phyloP scores from a whole-genome alignment of 495 filamentous ascomycete genomes.

The Terfezia claveryi region DNA sequence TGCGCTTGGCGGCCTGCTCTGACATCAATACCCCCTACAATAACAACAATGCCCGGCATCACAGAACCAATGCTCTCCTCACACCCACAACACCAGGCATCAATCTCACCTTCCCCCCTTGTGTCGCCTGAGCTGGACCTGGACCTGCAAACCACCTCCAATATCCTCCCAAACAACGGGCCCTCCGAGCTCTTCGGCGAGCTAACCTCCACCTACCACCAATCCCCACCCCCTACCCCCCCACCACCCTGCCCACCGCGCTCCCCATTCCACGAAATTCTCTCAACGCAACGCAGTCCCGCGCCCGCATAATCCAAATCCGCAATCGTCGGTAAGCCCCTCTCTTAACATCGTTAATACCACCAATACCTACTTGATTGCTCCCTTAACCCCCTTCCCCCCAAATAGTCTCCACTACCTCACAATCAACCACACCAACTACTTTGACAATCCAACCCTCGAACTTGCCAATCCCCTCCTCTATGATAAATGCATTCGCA shows the following conservation, averaged over 20 bases:
- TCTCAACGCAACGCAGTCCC: not conserved
- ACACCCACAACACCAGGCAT: not conserved
- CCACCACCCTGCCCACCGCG: not conserved
- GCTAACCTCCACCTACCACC: not conserved
- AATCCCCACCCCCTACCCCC: not conserved
- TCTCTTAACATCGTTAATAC: not conserved
- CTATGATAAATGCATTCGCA: slow-evolving; percentile 54
- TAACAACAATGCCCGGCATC: too few relatives aligned
- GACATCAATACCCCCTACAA: too few relatives aligned
- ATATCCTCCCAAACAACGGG: not conserved
- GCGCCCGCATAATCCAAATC: not conserved
- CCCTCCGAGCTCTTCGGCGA: not conserved
- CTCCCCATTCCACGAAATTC: not conserved
- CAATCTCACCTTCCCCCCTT: not conserved
- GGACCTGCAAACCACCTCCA: not conserved
- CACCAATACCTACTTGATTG: too few relatives aligned
- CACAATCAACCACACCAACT: slow-evolving; percentile 3
- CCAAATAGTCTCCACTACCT: slow-evolving; percentile 13
- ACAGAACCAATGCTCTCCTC: too few relatives aligned
- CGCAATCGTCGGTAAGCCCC: not conserved
- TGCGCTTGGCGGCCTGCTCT: too few relatives aligned
- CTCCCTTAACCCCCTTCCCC: too few relatives aligned
- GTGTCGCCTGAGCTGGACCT: not conserved
- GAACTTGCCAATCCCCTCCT: slow-evolving; percentile 39
- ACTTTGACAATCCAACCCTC: slow-evolving; percentile 14